phyloP scores from a whole-genome alignment of 2,329 filamentous ascomycete species.

The Diaporthe destruens region DNA sequence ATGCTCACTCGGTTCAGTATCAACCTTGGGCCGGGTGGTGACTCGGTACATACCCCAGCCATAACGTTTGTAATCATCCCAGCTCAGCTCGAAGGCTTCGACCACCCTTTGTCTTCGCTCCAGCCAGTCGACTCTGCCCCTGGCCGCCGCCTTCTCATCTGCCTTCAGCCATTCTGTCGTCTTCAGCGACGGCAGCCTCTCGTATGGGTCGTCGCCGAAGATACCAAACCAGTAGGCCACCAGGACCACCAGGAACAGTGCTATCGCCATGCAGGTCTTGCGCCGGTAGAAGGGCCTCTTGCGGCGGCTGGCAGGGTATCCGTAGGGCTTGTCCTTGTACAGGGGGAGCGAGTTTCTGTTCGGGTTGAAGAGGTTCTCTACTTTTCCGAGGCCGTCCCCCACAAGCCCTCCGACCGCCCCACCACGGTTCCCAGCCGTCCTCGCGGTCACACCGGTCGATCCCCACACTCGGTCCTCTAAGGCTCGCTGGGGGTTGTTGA shows the following conservation, averaged over 20 bases:
- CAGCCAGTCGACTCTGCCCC: conserved; percentile 76
- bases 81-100: conserved; percentile 91
- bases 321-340: conserved; percentile 99
- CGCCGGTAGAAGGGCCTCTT: conserved; percentile 71
- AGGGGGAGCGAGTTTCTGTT: conserved; percentile 77
- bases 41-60: conserved; percentile 81
- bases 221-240: conserved; percentile 79
- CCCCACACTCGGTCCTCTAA: conserved; percentile 77
- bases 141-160: conserved; percentile 55
- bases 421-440: conserved; percentile 50
- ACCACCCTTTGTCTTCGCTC: conserved; percentile 83
- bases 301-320: conserved; percentile 71
- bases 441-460: conserved; percentile 60
- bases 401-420: conserved; percentile 53
- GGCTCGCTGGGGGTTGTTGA: conserved; percentile 73
- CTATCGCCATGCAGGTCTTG: conserved; percentile 69
- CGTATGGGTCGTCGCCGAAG: conserved; percentile 57
- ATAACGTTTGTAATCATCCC: conserved; percentile 92
- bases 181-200: conserved; percentile 51
- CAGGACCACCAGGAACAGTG: conserved; percentile 61
- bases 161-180: conserved; percentile 71
- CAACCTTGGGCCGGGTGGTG: conserved; percentile 11
- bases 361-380: conserved; percentile 74
- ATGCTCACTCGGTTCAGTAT: neutral
- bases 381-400: conserved; percentile 69